These are phyloP conservation scores for Arctium lappa DNA, from an alignment of 129 eudicot species.

Conservation along the genomic window DNA sequence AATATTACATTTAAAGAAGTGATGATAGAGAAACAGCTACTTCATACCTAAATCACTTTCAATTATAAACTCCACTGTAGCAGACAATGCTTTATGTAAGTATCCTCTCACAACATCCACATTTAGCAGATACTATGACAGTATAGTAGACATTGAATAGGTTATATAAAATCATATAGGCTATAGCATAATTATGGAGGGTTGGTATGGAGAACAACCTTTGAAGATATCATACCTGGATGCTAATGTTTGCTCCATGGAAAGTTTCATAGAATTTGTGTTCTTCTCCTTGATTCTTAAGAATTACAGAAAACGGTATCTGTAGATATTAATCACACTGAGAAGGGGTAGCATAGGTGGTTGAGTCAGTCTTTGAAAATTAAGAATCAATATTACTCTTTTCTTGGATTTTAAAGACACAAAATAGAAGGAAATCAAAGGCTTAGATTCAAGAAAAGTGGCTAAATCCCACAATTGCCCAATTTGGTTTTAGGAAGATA, in stretches of 20 bases:
- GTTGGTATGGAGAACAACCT: neutral
- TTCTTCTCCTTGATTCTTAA: constrained; percentile 49
- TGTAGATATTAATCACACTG: constrained; percentile 13
- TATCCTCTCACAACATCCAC: constrained; percentile 72
- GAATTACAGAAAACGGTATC: constrained; percentile 72
- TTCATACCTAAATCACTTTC: constrained; percentile 62
- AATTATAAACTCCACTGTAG: constrained; percentile 69
- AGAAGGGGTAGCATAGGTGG: neutral
- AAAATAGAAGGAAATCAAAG: neutral
- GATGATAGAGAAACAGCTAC: neutral
- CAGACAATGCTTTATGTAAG: constrained; percentile 65
- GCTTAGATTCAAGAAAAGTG: neutral
- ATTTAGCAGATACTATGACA: constrained; percentile 61
- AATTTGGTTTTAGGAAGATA: neutral
- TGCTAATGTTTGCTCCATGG: constrained; percentile 73
- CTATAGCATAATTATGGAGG: neutral
- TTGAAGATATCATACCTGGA: constrained; percentile 49
- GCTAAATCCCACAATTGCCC: neutral
- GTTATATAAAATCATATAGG: constrained; percentile 17
- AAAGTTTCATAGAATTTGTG: constrained; percentile 73
- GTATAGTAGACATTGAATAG: constrained; percentile 27
- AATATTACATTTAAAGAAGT: constrained; percentile 9
- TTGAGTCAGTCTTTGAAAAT: neutral
- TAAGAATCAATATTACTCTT: neutral
- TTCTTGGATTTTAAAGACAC: neutral